A percentile compares a stretch with the other conserved stretches of the same genome.
phyloP scores from a whole-genome alignment of 352 stramenopile species.

The Phytophthora cactorum region DNA sequence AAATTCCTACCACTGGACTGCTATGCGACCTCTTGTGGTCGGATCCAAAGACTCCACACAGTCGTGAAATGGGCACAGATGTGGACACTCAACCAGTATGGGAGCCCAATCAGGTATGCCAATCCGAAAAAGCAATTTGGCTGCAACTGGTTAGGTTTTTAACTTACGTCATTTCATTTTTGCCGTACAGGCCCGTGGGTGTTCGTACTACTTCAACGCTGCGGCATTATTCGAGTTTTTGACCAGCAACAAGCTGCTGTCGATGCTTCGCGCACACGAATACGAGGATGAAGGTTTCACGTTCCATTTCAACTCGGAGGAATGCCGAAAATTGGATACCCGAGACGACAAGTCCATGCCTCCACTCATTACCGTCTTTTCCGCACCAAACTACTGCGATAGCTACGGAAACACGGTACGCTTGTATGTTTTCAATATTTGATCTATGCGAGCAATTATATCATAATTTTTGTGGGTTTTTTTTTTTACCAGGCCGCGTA shows the following conservation, averaged over 20 bases:
- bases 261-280: constrained; percentile 84
- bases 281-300: constrained; percentile 75
- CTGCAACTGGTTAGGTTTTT: background rate
- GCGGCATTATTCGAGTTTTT: constrained; percentile 77
- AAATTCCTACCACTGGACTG: constrained; percentile 62
- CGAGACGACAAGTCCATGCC: constrained; percentile 55
- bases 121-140: background rate
- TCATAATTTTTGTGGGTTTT: background rate
- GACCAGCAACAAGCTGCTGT: constrained; percentile 63
- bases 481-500: constrained; percentile 51
- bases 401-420: constrained; percentile 71
- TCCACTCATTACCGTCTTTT: constrained; percentile 95
- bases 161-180: background rate
- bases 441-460: too few species aligned
- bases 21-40: constrained; percentile 83
- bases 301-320: constrained; percentile 61
- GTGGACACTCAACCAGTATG: constrained; percentile 24
- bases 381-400: constrained; percentile 96
- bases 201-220: constrained; percentile 91
- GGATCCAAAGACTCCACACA: constrained; percentile 47
- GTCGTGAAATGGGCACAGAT: background rate
- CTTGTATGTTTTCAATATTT: background rate
- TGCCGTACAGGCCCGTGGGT: constrained; percentile 59
- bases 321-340: constrained; percentile 54
- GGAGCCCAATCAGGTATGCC: constrained; percentile 32